These are phyloP conservation scores for Daldinia bambusicola DNA, from an alignment of 495 filamentous ascomycete species.

Conservation along the genomic window DNA sequence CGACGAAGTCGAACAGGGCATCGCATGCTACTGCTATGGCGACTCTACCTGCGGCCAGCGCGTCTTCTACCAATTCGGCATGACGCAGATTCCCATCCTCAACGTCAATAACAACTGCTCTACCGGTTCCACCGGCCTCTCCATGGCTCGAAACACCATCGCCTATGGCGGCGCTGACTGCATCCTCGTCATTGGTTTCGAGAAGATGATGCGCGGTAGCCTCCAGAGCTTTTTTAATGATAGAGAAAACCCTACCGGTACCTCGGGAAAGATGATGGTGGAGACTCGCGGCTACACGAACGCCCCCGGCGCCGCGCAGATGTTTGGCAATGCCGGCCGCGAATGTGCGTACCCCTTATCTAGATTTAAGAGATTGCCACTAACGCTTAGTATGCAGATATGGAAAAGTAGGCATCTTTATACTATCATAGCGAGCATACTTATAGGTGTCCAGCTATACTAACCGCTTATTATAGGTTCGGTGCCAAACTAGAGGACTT, in stretches of 20 bases:
- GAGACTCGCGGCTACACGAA: conserved; percentile 81
- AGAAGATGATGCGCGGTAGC: conserved; percentile 96
- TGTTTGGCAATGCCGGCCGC: conserved; percentile 93
- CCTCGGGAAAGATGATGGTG: conserved; percentile 79
- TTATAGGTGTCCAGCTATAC: background rate
- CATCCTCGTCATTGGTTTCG: conserved; percentile 91
- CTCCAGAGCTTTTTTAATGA: conserved; percentile 84
- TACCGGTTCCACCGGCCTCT: conserved; percentile 87
- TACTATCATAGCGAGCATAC: conserved; percentile 1
- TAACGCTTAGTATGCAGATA: conserved; percentile 57
- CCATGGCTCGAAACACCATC: conserved; percentile 85
- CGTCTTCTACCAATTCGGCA: conserved; percentile 98
- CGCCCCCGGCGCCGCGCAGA: conserved; percentile 85
- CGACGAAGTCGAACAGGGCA: conserved; percentile 93
- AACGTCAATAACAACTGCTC: conserved; percentile 99
- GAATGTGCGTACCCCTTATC: conserved; percentile 62
- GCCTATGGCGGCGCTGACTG: conserved; percentile 83
- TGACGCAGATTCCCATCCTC: conserved; percentile 94
- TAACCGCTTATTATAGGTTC: conserved; percentile 61
- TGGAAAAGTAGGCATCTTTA: conserved; percentile 76
- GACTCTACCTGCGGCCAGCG: conserved; percentile 95
- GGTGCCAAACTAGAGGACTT: conserved; percentile 89
- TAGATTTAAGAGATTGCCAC: background rate
- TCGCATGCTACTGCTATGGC: conserved; percentile 98
- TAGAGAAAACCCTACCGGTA: conserved; percentile 77